Base-by-base conservation (phyloP, 148 eudicot species). In the Pharnaceum exiguum region DNA sequence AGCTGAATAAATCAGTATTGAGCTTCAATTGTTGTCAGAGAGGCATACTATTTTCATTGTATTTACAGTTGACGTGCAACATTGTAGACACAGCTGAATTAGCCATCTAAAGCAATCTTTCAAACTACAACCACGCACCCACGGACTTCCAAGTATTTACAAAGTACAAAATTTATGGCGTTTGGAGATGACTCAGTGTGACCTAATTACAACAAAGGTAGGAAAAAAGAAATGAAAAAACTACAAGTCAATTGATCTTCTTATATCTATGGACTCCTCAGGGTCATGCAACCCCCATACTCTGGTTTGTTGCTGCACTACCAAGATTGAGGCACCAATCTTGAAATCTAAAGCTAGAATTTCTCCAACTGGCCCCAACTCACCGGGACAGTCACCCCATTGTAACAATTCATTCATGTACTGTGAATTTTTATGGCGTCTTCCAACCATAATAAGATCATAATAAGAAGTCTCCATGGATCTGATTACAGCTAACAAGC, bases 261-360 rank as follows among this genome's bases (percentile, higher is more conserved):
- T 72, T 18, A 72, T 57, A 42, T 63, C 71, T 24, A 65, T 65
- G 10, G 82, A 78, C 17, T 75, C 80, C 51, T 81, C 86, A 0
- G 80, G 80, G 39, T 81, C 86, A 30, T 57, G 67, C 24, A 81
- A 61, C 46, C 87, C 87, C 87, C 87, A 82, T 7, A 82, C 67
- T 56, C 63, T 53, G 2, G 49, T 78, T 60, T 68, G 72, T 29
- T 68, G 72, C 54, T 68, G 72, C 38, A 68, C 67, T 26, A 68
- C 72, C 46, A 68, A 53, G 24, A 68, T 46, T 4, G 72, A 68
- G 16, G 72, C 71, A 36, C 57, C 65, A 2, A 70, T 54, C 5
- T 54, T 45, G 15, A 10, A 1, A 22, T 68, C 55, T 13, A 60
- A 21, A 19, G 79, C 81, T 5, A 82, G 73, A 10, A 82, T 63